These are phyloP conservation scores for Fragilaria crotonensis DNA, from an alignment of 108 stramenopile genomes.

Conservation along the genomic window DNA sequence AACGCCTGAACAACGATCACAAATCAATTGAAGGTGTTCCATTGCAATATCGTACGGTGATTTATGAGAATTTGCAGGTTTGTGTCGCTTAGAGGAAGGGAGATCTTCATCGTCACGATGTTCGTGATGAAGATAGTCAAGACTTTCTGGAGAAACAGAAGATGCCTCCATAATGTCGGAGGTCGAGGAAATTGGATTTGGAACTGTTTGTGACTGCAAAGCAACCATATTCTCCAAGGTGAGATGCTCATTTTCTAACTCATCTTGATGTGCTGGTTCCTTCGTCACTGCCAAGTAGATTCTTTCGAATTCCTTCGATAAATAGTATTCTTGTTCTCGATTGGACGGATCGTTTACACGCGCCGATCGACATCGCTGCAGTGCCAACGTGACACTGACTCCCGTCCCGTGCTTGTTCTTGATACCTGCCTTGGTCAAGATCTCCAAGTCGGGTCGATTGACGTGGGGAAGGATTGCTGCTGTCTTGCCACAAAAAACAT, in stretches of 20 bases:
- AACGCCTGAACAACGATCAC: neutral
- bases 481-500: constrained; percentile 42
- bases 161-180: neutral
- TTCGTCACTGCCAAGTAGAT: neutral
- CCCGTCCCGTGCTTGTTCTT: constrained; percentile 42
- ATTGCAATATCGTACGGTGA: constrained; percentile 4
- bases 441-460: constrained; percentile 29
- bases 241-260: neutral
- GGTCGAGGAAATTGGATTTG: neutral
- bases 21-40: neutral
- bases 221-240: neutral
- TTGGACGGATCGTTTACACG: neutral
- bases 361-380: constrained; percentile 17
- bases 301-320: constrained; percentile 6
- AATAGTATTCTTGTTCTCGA: neutral
- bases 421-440: constrained; percentile 32
- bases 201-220: neutral
- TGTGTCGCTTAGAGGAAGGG: neutral
- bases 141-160: neutral
- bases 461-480: constrained; percentile 26
- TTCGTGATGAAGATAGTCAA: neutral
- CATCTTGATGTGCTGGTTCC: neutral
- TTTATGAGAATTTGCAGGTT: neutral
- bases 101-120: neutral
- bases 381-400: constrained; percentile 25